phyloP scores from a whole-genome alignment of 805 yeast genomes.

The Suhomyces emberorum region DNA sequence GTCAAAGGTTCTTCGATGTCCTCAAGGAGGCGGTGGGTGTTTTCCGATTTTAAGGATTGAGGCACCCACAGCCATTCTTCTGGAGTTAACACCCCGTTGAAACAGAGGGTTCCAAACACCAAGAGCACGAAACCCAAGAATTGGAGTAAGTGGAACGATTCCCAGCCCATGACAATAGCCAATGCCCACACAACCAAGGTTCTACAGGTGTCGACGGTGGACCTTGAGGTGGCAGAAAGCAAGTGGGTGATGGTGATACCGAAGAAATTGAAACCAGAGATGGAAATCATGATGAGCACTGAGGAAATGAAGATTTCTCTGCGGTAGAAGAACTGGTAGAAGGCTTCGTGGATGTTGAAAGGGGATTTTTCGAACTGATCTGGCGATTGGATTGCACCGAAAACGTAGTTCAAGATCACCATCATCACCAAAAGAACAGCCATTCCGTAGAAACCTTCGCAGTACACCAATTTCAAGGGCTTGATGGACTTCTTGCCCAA shows the following conservation, averaged over 20 bases:
- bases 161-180: constrained; percentile 74
- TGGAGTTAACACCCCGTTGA: constrained; percentile 64
- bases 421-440: constrained; percentile 42
- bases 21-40: neutral
- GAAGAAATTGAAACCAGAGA: constrained; percentile 67
- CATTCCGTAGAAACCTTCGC: constrained; percentile 69
- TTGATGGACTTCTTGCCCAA: constrained; percentile 49
- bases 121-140: constrained; percentile 58
- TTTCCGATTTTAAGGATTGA: constrained; percentile 30
- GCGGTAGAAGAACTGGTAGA: constrained; percentile 46
- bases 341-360: constrained; percentile 54
- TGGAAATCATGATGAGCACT: constrained; percentile 64
- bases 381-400: constrained; percentile 32
- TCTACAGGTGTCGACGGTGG: constrained; percentile 76
- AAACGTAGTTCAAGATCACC: constrained; percentile 39
- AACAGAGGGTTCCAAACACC: constrained; percentile 70
- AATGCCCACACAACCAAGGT: constrained; percentile 74
- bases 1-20: neutral
- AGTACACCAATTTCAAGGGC: constrained; percentile 67
- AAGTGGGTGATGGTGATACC: constrained; percentile 66
- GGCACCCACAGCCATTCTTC: constrained; percentile 50
- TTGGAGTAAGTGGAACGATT: constrained; percentile 59
- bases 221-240: constrained; percentile 72
- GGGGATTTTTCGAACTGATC: constrained; percentile 43
- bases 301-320: constrained; percentile 49